These are phyloP conservation scores for Taiozyma sp. DNA, from an alignment of 1,139 yeast species.

Conservation along the genomic window DNA sequence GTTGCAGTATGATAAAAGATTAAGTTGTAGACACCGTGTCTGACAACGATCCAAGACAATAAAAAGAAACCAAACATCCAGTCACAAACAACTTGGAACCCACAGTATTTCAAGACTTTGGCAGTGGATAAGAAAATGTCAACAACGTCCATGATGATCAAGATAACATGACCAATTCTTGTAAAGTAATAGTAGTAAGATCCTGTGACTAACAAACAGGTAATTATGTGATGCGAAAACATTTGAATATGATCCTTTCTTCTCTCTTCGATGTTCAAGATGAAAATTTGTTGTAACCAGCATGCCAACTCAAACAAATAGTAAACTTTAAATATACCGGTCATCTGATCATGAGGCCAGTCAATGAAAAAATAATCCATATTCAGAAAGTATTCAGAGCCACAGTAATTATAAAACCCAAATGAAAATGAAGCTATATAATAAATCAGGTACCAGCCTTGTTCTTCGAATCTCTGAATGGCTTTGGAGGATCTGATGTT, in stretches of 20 bases:
- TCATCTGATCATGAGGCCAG: slow-evolving; percentile 70
- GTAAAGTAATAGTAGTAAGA: slow-evolving; percentile 72
- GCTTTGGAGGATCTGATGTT: slow-evolving; percentile 49
- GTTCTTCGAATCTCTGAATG: slow-evolving; percentile 74
- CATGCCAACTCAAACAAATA: slow-evolving; percentile 68
- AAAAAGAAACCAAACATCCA: slow-evolving; percentile 63
- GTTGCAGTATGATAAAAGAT: slow-evolving; percentile 50
- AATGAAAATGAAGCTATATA: slow-evolving; percentile 49
- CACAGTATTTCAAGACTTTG: slow-evolving; percentile 72
- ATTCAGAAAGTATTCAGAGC: slow-evolving; percentile 57
- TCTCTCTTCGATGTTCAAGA: slow-evolving; percentile 68
- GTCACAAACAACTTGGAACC: slow-evolving; percentile 59
- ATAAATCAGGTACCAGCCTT: slow-evolving; percentile 75
- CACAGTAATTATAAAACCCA: slow-evolving; percentile 55
- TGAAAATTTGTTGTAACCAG: slow-evolving; percentile 81
- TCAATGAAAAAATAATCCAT: slow-evolving; percentile 57
- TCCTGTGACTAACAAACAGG: slow-evolving; percentile 62
- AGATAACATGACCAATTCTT: slow-evolving; percentile 73
- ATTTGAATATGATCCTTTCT: slow-evolving; percentile 84
- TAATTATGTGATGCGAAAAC: slow-evolving; percentile 86
- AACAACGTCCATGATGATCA: slow-evolving; percentile 79
- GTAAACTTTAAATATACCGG: slow-evolving; percentile 54
- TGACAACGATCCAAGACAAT: slow-evolving; percentile 60
- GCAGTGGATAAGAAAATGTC: slow-evolving; percentile 72
- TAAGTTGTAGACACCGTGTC: slow-evolving; percentile 75